Evolutionary conservation across 441 rosid genomes (phyloP), one percentile per base, ranked within the genome.

Genomic region (Macaranga tanarius): DNA sequence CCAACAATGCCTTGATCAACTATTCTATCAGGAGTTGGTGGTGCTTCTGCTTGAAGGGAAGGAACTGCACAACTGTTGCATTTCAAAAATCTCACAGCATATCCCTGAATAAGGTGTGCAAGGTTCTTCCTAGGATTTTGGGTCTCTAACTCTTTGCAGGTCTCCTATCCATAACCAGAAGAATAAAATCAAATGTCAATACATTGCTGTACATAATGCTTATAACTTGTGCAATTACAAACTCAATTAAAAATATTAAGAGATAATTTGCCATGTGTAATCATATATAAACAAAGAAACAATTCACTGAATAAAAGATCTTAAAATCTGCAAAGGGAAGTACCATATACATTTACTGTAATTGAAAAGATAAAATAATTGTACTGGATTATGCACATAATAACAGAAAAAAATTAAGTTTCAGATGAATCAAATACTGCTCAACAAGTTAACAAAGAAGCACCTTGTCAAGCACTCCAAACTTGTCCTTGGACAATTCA

Each of bases 61-160:
- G 83, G 86, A 73, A 80, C 78, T 72, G 79, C 74, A 78, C 83
- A 81, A 76, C 75, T 76, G 80, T 77, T 87, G 76, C 72, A 84
- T 80, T 85, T 85, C 86, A 96, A 83, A 86, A 87, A 96, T 77
- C 88, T 90, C 62, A 87, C 76, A 62, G 99, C 99, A 86, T 94
- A 96, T 72, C 83, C 90, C 83, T 68, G 84, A 82, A 96, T 75
- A 22, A 87, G 80, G 74, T 38, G 75, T 69, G 74, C 84, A 52
- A 54, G 22, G 65, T 72, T 78, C 76, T 80, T 84, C 65, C 86
- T 70, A 40, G 85, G 74, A 79, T 58, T 77, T 78, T 79, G 86
- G n/a, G 42, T 74, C 73, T 77, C 74, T 48, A 83, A 50, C 64
- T 82, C 84, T 72, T 81, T 83, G 81, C 71, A 77, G 40, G 81